A percentile compares a stretch with the other conserved stretches of the same genome.
These are phyloP conservation scores for Rhizopus microsporus DNA, from an alignment of 371 early-diverging fungal genomes.

Conservation along the genomic window DNA sequence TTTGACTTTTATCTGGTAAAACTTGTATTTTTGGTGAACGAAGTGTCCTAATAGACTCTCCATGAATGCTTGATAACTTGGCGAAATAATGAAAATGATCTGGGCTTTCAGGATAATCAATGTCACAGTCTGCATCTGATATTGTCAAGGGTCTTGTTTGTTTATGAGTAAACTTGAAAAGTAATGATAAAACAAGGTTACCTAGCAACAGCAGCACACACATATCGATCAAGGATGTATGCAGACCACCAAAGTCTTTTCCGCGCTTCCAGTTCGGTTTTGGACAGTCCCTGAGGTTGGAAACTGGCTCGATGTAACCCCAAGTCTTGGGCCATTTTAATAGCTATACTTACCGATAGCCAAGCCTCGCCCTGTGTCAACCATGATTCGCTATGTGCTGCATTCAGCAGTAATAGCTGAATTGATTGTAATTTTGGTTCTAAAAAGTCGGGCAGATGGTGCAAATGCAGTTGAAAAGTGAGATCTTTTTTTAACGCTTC, in stretches of 20 bases:
- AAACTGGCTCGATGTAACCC: constrained; percentile 44
- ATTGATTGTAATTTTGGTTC: constrained; percentile 33
- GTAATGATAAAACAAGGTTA: constrained; percentile 11
- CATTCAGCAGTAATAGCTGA: constrained; percentile 31
- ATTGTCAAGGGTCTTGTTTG: constrained; percentile 37
- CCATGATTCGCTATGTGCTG: constrained; percentile 32
- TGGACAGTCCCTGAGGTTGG: constrained; percentile 20
- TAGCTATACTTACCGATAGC: constrained; percentile 41
- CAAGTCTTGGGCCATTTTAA: constrained; percentile 50
- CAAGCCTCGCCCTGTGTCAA: constrained; percentile 34
- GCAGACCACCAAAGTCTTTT: constrained; percentile 51
- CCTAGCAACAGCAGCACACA: constrained; percentile 47
- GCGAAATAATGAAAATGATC: constrained; percentile 28
- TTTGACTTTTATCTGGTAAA: constrained; percentile 24
- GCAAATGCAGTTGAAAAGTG: constrained; percentile 9
- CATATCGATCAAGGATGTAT: constrained; percentile 46
- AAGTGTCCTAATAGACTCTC: constrained; percentile 34
- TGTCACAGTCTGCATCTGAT: constrained; percentile 47
- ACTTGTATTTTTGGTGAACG: constrained; percentile 37
- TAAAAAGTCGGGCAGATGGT: constrained; percentile 22
- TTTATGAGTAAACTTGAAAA: neutral
- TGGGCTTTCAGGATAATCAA: constrained; percentile 28
- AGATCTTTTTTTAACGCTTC: constrained; percentile 12
- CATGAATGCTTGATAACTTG: constrained; percentile 35
- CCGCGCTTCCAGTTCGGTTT: constrained; percentile 21